Conservation (phyloP, 2,329 filamentous ascomycete genomes). For the Cercospora citrullina region DNA sequence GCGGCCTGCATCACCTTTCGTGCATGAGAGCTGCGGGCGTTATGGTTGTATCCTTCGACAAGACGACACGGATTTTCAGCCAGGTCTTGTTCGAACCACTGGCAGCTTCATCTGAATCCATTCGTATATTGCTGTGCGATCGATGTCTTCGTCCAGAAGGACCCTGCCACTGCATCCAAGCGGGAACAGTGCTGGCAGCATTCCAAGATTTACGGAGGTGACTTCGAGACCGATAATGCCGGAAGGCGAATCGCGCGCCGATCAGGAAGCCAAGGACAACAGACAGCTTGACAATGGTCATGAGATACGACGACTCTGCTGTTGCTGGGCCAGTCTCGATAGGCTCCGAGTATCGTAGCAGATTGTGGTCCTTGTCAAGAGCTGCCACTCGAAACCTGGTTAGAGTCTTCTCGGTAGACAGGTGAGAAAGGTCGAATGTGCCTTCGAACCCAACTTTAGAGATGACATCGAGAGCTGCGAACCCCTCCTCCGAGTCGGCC, state of each 20-base stretch:
- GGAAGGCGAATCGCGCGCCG: conserved; percentile 21
- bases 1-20: not conserved
- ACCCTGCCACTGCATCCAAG: conserved; percentile 17
- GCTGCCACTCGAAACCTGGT: conserved; percentile 29
- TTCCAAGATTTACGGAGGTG: conserved; percentile 9
- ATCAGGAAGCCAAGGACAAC: conserved; percentile 24
- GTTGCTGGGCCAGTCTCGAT: conserved; percentile 3
- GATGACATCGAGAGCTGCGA: conserved; percentile 25
- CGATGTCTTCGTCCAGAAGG: conserved; percentile 1
- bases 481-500: conserved; percentile 4
- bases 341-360: conserved; percentile 25
- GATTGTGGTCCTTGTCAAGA: conserved; percentile 25
- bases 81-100: conserved; percentile 4
- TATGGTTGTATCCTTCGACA: not conserved
- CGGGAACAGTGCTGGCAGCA: conserved; percentile 1
- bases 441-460: conserved; percentile 32
- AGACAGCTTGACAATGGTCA: conserved; percentile 26
- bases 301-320: conserved; percentile 20
- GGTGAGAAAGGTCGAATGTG: conserved; percentile 22
- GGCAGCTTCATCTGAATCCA: conserved; percentile 26
- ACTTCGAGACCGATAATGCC: conserved; percentile 19
- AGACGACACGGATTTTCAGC: conserved; percentile 1
- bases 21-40: not conserved
- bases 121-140: conserved; percentile 16
- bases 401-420: conserved; percentile 11